A percentile compares a stretch with the other conserved stretches of the same genome.
These are phyloP conservation scores for Mycena crocata DNA, from an alignment of 768 basidiomycete species.

Conservation along the genomic window DNA sequence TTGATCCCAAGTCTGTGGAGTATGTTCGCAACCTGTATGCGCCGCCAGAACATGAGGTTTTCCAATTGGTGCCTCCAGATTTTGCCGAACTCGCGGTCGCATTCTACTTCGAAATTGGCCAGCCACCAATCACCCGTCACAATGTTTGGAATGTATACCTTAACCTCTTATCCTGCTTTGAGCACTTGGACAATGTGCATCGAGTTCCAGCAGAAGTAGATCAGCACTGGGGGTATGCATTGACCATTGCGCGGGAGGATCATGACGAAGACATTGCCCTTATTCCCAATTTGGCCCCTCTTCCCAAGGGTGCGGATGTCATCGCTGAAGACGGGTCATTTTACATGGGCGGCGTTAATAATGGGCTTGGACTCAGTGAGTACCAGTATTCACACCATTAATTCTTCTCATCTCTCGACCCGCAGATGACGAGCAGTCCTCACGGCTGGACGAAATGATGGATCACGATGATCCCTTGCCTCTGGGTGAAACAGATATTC, in stretches of 20 bases:
- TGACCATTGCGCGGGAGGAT: too few species aligned
- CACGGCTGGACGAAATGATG: not conserved
- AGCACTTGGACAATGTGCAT: too few species aligned
- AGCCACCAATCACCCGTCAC: not conserved
- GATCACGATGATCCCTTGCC: not conserved
- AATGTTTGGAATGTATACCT: not conserved
- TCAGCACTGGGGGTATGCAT: too few species aligned
- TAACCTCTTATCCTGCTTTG: too few species aligned
- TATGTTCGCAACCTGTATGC: too few species aligned
- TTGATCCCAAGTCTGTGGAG: too few species aligned
- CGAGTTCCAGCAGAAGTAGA: too few species aligned
- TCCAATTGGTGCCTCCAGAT: too few species aligned
- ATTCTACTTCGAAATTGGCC: constrained; percentile 29
- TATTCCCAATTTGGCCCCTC: too few species aligned
- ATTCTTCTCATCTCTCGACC: not conserved
- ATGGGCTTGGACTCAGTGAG: not conserved
- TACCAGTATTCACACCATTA: not conserved
- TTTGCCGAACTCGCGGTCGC: too few species aligned
- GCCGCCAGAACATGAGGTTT: constrained; percentile 26
- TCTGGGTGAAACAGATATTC: not conserved
- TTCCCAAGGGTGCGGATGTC: not conserved
- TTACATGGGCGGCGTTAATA: not conserved
- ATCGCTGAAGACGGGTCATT: not conserved
- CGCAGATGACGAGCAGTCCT: not conserved
- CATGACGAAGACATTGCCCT: too few species aligned